Base-by-base conservation (phyloP, 2,329 filamentous ascomycete genomes). In the Trichoderma arundinaceum region DNA sequence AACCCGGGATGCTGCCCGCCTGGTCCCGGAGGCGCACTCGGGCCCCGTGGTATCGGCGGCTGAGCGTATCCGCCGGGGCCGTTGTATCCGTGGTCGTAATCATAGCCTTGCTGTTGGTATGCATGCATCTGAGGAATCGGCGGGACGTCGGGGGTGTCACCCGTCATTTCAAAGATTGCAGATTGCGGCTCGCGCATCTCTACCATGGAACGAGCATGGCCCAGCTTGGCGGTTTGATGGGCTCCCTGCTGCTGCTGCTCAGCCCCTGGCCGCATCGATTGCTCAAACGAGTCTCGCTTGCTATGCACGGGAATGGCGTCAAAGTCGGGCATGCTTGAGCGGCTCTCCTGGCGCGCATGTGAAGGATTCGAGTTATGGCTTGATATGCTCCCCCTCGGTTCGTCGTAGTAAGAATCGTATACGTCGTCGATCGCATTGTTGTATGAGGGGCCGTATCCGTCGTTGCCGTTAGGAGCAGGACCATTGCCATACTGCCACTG, bases 111-210 rank as follows among this genome's bases (percentile, higher is more conserved):
- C 15, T 38, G 64, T n/a, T 63, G 60, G 22, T 64, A 64, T 7
- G 17, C 69, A 69, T 73, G 61, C 60, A 74, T 68, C 15, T 71
- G 67, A 63, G 77, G 83, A 72, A 82, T 78, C 46, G 78, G 80
- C 10, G 88, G 87, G 35, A 88, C 77, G 2, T 82, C 79, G 22
- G 86, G 86, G 19, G 82, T 81, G 70, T 91, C 88, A 32, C 80
- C 83, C 1, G 86, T 88, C 84, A 94, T 90, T 72, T 92, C 91
- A 70, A 92, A 92, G 1, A 91, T 83, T 8, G 90, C 90, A 2
- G 86, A 82, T 71, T 91, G 87, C 3, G 85, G 83, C 69, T 87
- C 83, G 41, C 86, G 82, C 66, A 90, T 77, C 72, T 90, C 85
- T 35, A 89, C 88, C 72, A 91, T 89, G 10, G 89, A 91, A 69